These are phyloP conservation scores for Boletus coccyginus DNA, from an alignment of 768 basidiomycete genomes.

Conservation along the genomic window DNA sequence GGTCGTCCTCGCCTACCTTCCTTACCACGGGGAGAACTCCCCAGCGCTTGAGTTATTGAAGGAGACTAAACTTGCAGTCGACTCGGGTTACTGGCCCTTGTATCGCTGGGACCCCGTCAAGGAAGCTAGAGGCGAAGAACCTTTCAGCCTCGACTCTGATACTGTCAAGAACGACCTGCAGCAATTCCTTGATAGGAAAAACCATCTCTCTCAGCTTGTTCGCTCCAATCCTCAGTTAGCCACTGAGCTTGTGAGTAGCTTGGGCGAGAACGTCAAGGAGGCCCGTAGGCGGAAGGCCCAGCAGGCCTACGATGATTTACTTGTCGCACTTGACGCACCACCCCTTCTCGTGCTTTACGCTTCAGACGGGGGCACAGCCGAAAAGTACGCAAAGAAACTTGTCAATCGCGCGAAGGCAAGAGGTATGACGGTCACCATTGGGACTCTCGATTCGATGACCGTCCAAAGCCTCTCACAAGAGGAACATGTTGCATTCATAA, in stretches of 20 bases:
- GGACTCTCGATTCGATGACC: constrained; percentile 78
- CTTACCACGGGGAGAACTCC: constrained; percentile 74
- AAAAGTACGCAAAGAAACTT: constrained; percentile 92
- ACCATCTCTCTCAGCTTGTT: constrained; percentile 92
- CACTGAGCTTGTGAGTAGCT: constrained; percentile 74
- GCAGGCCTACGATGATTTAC: constrained; percentile 79
- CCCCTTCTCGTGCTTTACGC: constrained; percentile 90
- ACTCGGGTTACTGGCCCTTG: constrained; percentile 95
- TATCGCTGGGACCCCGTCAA: constrained; percentile 97
- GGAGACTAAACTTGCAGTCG: constrained; percentile 96
- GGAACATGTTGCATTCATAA: constrained; percentile 77
- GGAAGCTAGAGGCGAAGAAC: constrained; percentile 70
- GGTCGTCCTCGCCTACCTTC: constrained; percentile 91
- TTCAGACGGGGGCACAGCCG: constrained; percentile 93
- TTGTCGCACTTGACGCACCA: constrained; percentile 83
- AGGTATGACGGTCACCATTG: constrained; percentile 72
- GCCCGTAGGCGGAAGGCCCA: constrained; percentile 80
- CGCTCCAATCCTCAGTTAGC: constrained; percentile 79
- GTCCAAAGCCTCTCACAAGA: constrained; percentile 74
- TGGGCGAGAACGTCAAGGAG: constrained; percentile 82
- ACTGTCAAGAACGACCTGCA: constrained; percentile 90
- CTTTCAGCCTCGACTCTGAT: constrained; percentile 92
- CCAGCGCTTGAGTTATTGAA: constrained; percentile 89
- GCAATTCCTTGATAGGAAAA: constrained; percentile 93
- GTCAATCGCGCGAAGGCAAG: constrained; percentile 79